Conservation (phyloP, 495 filamentous ascomycete genomes). For the Penicillium canescens region DNA sequence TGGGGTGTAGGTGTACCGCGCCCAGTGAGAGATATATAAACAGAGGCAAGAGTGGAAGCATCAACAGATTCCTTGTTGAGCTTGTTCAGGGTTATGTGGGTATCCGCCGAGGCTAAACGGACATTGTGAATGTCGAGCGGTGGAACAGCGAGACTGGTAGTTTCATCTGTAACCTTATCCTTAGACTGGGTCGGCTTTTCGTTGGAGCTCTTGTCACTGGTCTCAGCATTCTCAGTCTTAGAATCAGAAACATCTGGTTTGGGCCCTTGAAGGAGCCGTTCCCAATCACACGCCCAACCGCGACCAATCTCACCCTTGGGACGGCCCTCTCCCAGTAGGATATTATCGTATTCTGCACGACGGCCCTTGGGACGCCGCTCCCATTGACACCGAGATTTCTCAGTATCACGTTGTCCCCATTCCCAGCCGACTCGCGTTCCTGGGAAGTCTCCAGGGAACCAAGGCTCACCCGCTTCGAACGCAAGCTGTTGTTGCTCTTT, state of each 20-base stretch:
- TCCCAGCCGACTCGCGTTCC: slow-evolving; percentile 76
- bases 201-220: slow-evolving; percentile 8
- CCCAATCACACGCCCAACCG: slow-evolving; percentile 90
- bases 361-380: slow-evolving; percentile 80
- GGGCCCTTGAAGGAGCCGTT: slow-evolving; percentile 51
- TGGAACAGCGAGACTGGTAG: slow-evolving; percentile 7
- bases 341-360: slow-evolving; percentile 69
- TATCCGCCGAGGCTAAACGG: slow-evolving; percentile 19
- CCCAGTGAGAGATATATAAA: slow-evolving; percentile 57
- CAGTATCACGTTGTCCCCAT: slow-evolving; percentile 71
- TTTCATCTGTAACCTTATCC: slow-evolving; percentile 1
- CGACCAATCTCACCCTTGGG: slow-evolving; percentile 78
- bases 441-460: slow-evolving; percentile 89
- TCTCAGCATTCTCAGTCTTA: background rate
- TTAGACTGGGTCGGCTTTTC: slow-evolving; percentile 18
- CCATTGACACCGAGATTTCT: slow-evolving; percentile 66
- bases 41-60: slow-evolving; percentile 49
- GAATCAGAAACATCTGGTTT: background rate
- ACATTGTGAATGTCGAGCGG: slow-evolving; percentile 37
- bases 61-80: slow-evolving; percentile 22
- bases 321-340: slow-evolving; percentile 71
- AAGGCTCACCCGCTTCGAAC: slow-evolving; percentile 76
- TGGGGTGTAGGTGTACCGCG: slow-evolving; percentile 62
- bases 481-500: slow-evolving; percentile 76
- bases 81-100: slow-evolving; percentile 22